Conservation (phyloP, 176 grass and related monocot genomes). For the Rhynchospora breviuscula region DNA sequence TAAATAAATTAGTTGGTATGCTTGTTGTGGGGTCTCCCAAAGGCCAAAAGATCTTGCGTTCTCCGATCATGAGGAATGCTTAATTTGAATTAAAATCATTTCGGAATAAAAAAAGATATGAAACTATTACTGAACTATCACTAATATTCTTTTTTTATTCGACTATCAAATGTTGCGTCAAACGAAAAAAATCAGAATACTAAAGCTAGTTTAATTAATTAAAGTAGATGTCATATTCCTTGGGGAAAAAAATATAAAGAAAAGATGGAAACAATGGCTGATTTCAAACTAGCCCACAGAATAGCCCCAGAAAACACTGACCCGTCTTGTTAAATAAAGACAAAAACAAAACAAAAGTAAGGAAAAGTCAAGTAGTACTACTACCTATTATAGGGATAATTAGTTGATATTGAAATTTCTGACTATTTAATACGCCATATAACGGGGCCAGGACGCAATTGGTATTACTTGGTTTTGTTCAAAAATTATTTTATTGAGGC, state of each 20-base stretch:
- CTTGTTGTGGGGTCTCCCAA: no score
- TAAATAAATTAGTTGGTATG: no score
- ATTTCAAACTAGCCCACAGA: conserved; percentile 8
- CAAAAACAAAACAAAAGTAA: background rate
- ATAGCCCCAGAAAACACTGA: background rate
- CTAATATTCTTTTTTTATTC: background rate
- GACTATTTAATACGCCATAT: background rate
- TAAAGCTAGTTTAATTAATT: background rate
- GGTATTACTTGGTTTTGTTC: no score
- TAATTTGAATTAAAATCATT: background rate
- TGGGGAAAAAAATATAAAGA: background rate
- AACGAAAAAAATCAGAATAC: background rate
- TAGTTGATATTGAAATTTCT: background rate
- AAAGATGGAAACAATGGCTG: background rate
- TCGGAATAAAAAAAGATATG: background rate
- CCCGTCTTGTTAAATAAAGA: background rate
- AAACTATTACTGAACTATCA: background rate
- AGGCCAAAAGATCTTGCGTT: no score
- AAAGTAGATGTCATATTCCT: background rate
- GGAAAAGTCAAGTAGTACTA: background rate
- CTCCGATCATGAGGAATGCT: background rate
- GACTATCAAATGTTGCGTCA: background rate
- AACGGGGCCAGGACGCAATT: no score
- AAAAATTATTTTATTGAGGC: no score
- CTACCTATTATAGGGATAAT: background rate